Evolutionary conservation across 441 rosid genomes (phyloP).

Genomic region (Adansonia madagascariensis): DNA sequence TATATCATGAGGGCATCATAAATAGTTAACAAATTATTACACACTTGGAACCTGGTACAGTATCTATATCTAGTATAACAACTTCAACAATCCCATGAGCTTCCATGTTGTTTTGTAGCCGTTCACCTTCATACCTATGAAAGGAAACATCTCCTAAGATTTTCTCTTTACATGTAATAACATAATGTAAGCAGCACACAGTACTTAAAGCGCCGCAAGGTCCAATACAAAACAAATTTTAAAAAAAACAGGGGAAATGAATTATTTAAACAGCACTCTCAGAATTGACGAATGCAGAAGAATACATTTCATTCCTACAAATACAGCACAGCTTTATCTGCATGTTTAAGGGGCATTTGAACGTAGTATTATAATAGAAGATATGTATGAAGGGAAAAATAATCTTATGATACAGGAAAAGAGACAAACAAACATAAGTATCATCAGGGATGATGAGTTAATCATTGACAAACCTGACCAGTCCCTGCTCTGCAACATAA

Average conservation of each 20-base stretch:
- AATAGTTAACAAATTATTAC: slow-evolving; percentile 24
- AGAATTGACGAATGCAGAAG: not conserved
- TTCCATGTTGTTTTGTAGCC: slow-evolving; percentile 83
- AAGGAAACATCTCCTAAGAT: slow-evolving; percentile 1
- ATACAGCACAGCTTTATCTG: not conserved
- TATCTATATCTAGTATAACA: slow-evolving; percentile 87
- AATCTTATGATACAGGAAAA: not conserved
- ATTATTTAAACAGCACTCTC: not conserved
- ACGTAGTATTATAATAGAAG: not conserved
- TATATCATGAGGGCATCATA: not conserved
- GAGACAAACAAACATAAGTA: slow-evolving; percentile 20
- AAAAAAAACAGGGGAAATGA: not conserved
- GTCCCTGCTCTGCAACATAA: slow-evolving; percentile 71
- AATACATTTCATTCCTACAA: not conserved
- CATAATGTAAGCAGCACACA: not conserved
- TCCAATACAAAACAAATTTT: not conserved
- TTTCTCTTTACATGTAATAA: not conserved
- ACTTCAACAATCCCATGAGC: slow-evolving; percentile 91
- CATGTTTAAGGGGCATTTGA: slow-evolving; percentile 9
- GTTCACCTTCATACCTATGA: slow-evolving; percentile 90
- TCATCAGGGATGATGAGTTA: not conserved
- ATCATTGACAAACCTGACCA: slow-evolving; percentile 59
- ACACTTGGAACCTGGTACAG: slow-evolving; percentile 88
- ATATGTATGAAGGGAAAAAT: not conserved
- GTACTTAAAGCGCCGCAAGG: not conserved